Conservation (phyloP, 495 filamentous ascomycete genomes). For the Tuber indicum region DNA sequence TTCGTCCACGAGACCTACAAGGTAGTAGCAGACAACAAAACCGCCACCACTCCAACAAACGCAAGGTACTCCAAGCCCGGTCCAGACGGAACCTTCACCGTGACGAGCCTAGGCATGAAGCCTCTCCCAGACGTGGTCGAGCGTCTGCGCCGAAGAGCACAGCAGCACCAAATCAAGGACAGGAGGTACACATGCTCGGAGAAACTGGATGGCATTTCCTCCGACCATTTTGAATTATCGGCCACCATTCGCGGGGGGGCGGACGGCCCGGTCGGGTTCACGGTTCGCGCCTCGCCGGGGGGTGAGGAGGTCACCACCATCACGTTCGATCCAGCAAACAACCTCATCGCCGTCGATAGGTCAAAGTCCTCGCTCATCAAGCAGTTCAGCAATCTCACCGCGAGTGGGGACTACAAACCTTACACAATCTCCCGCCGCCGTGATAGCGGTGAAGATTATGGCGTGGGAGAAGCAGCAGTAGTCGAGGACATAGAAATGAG, state of each 20-base stretch:
- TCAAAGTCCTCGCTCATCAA: conserved; percentile 23
- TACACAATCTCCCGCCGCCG: neutral
- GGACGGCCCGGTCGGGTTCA: conserved; percentile 15
- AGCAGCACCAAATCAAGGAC: neutral
- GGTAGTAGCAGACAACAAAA: conserved; percentile 37
- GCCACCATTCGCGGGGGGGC: conserved; percentile 17
- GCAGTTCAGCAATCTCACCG: conserved; percentile 6
- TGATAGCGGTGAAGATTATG: conserved; percentile 9
- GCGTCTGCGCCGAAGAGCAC: conserved; percentile 2
- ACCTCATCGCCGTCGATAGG: conserved; percentile 31
- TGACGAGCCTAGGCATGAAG: conserved; percentile 44
- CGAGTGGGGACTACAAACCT: conserved; percentile 1
- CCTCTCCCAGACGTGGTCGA: conserved; percentile 45
- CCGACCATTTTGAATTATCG: conserved; percentile 16
- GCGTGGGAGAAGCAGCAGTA: conserved; percentile 31
- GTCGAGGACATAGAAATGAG: conserved; percentile 26
- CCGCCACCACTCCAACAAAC: conserved; percentile 30
- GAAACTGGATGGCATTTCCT: neutral
- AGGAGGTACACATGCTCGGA: conserved; percentile 6
- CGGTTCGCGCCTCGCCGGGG: conserved; percentile 22
- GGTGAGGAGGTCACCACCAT: conserved; percentile 40
- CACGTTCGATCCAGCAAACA: conserved; percentile 35
- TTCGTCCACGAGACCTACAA: conserved; percentile 44
- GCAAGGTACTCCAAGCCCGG: conserved; percentile 9
- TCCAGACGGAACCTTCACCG: conserved; percentile 42